Conservation (phyloP, 2,329 filamentous ascomycete genomes). For the Talaromyces sp. region DNA sequence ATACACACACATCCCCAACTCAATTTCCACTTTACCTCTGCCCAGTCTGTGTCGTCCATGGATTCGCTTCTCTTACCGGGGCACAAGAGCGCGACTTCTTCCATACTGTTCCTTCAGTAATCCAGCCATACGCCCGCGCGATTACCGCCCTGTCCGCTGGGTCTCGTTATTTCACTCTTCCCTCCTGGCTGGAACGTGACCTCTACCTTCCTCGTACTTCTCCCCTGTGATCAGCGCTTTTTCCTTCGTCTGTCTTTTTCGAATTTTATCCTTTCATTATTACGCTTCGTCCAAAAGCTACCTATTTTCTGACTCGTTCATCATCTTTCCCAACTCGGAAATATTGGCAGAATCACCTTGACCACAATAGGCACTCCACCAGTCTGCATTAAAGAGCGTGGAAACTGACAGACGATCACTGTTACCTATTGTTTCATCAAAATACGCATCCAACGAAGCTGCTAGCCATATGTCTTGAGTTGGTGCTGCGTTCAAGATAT, state of each 20-base stretch:
- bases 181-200: background rate
- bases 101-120: background rate
- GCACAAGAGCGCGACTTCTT: slow-evolving; percentile 9
- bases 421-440: background rate
- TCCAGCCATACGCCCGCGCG: background rate
- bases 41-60: slow-evolving; percentile 4
- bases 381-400: background rate
- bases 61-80: slow-evolving; percentile 5
- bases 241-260: background rate
- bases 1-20: background rate
- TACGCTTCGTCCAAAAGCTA: background rate
- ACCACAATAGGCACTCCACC: background rate
- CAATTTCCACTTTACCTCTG: background rate
- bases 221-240: background rate
- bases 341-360: background rate
- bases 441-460: background rate
- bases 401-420: background rate
- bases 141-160: slow-evolving; percentile 7
- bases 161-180: background rate
- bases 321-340: background rate
- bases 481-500: background rate
- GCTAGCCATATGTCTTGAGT: background rate
- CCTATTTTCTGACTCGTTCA: background rate
- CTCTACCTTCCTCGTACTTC: background rate
- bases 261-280: background rate